Evolutionary conservation across 768 basidiomycete species (phyloP), one percentile per base, ranked within the genome.

Genomic region (Russula earlei): DNA sequence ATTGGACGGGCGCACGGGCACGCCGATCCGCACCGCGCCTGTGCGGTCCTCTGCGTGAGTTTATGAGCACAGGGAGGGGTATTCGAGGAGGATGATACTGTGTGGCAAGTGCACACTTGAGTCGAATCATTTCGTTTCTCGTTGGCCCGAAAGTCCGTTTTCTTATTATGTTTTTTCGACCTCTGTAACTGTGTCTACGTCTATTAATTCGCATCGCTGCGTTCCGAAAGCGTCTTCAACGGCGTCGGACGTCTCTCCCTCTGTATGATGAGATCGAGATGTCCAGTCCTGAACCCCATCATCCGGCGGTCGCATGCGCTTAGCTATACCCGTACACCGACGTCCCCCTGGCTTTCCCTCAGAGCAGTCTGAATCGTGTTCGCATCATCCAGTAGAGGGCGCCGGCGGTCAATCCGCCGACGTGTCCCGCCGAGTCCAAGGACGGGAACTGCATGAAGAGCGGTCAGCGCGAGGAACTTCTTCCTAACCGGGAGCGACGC

Each of bases 1-100:
- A 61, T 74, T 92, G 63, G 89, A 91, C 68, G 83, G 80, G 52
- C 77, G 87, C 52, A 87, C 83, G 62, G 86, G 83, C 62, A 87
- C 87, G 5, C 88, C 88, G 27, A 76, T 79, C 19, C 61, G 59
- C 20, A 20, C 36, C 4, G 10, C 22, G 20, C 24, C 52, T 24
- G 34, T n/a, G 17, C 52, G 36, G n/a, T 43, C 51, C 25, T 19
- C 20, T 24, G 19, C 45, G n/a, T 58, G 41, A 58, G 19, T 36
- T 34, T 34, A n/a, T n/a, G n/a, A n/a, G n/a, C 11, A 22, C 20
- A 27, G 11, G 8, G n/a, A 12, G 2, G 17, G 38, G n/a, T 27
- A 5, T 34, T 20, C 2, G 44, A 43, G 31, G 12, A 55, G 50
- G 36, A 50, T 55, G 36, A 50, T 55, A 49, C 41, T 25, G 41